A percentile compares a stretch with the other conserved stretches of the same genome.
Evolutionary conservation across 2,329 filamentous ascomycete species (phyloP).

Genomic region (Penicillium olsonii): DNA sequence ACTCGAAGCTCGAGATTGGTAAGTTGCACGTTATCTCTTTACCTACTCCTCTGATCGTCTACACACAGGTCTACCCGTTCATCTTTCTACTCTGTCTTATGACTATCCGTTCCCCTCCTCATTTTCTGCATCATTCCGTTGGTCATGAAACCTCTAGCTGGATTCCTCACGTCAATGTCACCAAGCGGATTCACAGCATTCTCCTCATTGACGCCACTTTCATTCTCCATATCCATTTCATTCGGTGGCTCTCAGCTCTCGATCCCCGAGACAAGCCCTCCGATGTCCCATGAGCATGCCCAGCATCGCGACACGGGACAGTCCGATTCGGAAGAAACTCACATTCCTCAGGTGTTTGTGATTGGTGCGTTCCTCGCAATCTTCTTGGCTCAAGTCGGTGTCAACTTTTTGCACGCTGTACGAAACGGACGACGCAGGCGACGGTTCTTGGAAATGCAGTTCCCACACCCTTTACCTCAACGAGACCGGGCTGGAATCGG

Average conservation of each 20-base stretch:
- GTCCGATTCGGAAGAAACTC: constrained; percentile 16
- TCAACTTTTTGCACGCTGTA: constrained; percentile 31
- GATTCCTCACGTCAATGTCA: constrained; percentile 23
- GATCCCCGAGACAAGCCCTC: constrained; percentile 3
- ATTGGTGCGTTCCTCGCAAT: constrained; percentile 34
- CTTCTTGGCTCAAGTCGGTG: constrained; percentile 32
- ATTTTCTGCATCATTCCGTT: constrained; percentile 34
- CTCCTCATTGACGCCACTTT: constrained; percentile 36
- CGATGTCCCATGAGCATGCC: constrained; percentile 4
- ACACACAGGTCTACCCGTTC: constrained; percentile 32
- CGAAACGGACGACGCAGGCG: constrained; percentile 26
- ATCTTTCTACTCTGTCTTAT: constrained; percentile 43
- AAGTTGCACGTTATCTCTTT: constrained; percentile 41
- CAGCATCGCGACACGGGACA: not conserved
- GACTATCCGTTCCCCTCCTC: constrained; percentile 45
- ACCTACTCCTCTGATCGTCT: constrained; percentile 11
- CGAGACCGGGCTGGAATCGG: constrained; percentile 2
- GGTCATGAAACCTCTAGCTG: constrained; percentile 25
- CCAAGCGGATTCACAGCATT: constrained; percentile 34
- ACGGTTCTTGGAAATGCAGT: constrained; percentile 22
- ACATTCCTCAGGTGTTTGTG: constrained; percentile 36
- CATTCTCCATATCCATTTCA: constrained; percentile 40
- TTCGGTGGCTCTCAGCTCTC: constrained; percentile 25
- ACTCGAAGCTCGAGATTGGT: constrained; percentile 72
- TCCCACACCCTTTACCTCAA: constrained; percentile 25